Conservation (phyloP, 768 basidiomycete genomes). For the Coprinellus micaceus region DNA sequence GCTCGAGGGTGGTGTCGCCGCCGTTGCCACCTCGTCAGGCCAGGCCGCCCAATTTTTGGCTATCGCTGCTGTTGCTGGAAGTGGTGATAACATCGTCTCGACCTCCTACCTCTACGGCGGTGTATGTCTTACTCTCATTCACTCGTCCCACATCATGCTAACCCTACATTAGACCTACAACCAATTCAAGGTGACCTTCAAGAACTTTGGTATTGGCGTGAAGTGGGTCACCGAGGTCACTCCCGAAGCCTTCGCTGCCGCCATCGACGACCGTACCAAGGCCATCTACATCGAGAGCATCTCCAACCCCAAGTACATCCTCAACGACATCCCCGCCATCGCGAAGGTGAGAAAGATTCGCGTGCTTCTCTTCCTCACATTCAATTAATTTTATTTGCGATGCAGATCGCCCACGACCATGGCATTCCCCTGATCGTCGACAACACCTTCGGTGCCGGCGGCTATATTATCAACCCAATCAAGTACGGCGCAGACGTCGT, state of each 20-base stretch:
- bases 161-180: slow-evolving; percentile 52
- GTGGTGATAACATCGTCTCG: slow-evolving; percentile 77
- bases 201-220: slow-evolving; percentile 61
- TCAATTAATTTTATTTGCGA: slow-evolving; percentile 20
- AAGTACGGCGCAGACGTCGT: slow-evolving; percentile 62
- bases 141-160: not conserved
- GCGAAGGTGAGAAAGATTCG: slow-evolving; percentile 45
- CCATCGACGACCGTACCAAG: slow-evolving; percentile 76
- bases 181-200: slow-evolving; percentile 72
- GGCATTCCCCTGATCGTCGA: slow-evolving; percentile 78
- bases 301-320: slow-evolving; percentile 72
- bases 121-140: slow-evolving; percentile 32
- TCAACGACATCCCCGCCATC: slow-evolving; percentile 64
- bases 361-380: not conserved
- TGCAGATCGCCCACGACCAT: slow-evolving; percentile 52
- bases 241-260: slow-evolving; percentile 57
- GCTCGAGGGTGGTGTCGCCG: slow-evolving; percentile 76
- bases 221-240: slow-evolving; percentile 58
- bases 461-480: slow-evolving; percentile 70
- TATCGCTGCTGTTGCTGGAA: slow-evolving; percentile 52
- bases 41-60: slow-evolving; percentile 78
- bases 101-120: slow-evolving; percentile 71
- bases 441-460: slow-evolving; percentile 76
- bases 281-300: slow-evolving; percentile 75
- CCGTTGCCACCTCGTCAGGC: slow-evolving; percentile 70